These are phyloP conservation scores for Colletotrichum tabaci DNA, from an alignment of 2,329 filamentous ascomycete genomes.

Conservation along the genomic window DNA sequence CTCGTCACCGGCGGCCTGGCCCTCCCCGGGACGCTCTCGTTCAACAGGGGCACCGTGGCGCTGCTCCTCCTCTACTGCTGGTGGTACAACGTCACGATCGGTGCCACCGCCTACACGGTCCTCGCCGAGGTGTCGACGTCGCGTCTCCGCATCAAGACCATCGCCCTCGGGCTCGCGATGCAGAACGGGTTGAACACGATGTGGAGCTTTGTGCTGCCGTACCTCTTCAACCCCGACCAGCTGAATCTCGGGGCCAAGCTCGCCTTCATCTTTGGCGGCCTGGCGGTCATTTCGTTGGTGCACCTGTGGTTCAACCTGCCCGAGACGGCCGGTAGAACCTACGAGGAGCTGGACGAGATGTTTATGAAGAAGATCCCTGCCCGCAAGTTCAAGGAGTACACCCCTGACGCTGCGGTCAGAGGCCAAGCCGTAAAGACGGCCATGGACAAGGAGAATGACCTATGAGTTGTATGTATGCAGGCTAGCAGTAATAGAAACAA, in stretches of 20 bases:
- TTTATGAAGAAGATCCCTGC: conserved; percentile 47
- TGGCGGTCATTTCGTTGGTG: conserved; percentile 50
- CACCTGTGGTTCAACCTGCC: conserved; percentile 57
- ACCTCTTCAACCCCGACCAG: conserved; percentile 46
- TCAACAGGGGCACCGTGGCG: conserved; percentile 49
- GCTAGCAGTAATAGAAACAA: background rate
- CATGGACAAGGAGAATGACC: conserved; percentile 23
- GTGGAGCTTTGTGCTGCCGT: conserved; percentile 44
- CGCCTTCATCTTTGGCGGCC: conserved; percentile 56
- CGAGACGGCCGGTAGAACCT: conserved; percentile 47
- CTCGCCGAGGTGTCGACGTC: conserved; percentile 57
- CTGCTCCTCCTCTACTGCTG: conserved; percentile 57
- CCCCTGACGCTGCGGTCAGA: conserved; percentile 34
- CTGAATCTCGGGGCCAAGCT: conserved; percentile 56
- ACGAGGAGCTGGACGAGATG: conserved; percentile 49
- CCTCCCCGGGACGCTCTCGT: conserved; percentile 46
- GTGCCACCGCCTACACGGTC: conserved; percentile 55
- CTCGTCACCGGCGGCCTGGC: conserved; percentile 53
- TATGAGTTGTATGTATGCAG: conserved; percentile 5
- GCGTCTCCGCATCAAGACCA: conserved; percentile 57
- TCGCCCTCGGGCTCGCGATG: conserved; percentile 54
- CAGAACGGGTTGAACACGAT: conserved; percentile 48
- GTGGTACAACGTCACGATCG: conserved; percentile 58
- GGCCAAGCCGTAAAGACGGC: conserved; percentile 28
- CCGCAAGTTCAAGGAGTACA: conserved; percentile 47